Percentiles rank a stretch among this genome's conserved stretches.
Conservation (phyloP, 495 filamentous ascomycete species). For the Diplogelasinospora grovesii region DNA sequence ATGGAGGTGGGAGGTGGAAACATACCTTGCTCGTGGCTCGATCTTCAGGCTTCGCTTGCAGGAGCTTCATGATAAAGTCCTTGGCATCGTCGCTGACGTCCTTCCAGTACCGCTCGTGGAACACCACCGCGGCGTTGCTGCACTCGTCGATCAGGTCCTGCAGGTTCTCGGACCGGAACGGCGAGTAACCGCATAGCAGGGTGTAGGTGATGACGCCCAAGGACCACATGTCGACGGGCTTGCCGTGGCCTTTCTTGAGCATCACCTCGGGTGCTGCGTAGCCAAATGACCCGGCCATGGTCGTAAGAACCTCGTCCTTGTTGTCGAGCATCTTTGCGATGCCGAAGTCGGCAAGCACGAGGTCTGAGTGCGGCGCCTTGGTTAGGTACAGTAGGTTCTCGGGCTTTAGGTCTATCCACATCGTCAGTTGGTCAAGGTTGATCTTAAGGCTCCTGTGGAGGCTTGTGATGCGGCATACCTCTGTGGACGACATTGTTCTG, state of each 20-base stretch:
- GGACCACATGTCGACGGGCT: conserved; percentile 99
- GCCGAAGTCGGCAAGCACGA: conserved; percentile 95
- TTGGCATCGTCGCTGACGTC: conserved; percentile 96
- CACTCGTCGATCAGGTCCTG: conserved; percentile 95
- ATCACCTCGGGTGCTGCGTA: conserved; percentile 98
- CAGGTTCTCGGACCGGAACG: conserved; percentile 91
- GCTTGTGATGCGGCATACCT: conserved; percentile 46
- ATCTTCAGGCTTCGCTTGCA: conserved; percentile 72
- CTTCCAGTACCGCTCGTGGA: conserved; percentile 98
- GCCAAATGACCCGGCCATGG: conserved; percentile 98
- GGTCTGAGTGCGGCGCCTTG: conserved; percentile 62
- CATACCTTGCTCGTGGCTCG: conserved; percentile 71
- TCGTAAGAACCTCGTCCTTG: conserved; percentile 84
- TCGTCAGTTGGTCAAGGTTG: conserved; percentile 34
- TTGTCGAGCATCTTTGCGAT: conserved; percentile 97
- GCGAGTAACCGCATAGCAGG: conserved; percentile 96
- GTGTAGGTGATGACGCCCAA: conserved; percentile 98
- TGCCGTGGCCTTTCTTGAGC: conserved; percentile 94
- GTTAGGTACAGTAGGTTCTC: conserved; percentile 96
- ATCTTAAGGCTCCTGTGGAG: conserved; percentile 1
- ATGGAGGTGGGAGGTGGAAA: no score
- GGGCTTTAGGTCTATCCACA: conserved; percentile 97
- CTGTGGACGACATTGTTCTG: conserved; percentile 92
- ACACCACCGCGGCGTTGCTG: conserved; percentile 78
- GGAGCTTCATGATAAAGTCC: conserved; percentile 78